These are phyloP conservation scores for Aphanomyces astaci DNA, from an alignment of 352 stramenopile genomes.

Conservation along the genomic window DNA sequence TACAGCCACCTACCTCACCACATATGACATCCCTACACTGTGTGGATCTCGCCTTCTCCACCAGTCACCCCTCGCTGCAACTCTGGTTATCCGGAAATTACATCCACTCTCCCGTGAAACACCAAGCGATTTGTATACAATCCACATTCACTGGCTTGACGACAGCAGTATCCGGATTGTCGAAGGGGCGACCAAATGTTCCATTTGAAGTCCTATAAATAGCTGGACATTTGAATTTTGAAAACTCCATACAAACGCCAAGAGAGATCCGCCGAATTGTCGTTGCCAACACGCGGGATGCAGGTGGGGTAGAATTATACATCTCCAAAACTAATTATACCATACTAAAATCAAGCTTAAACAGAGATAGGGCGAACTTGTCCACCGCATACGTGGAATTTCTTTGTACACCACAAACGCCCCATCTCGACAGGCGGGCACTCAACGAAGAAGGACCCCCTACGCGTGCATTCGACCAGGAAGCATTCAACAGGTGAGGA, in stretches of 20 bases:
- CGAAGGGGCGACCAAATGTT: background rate
- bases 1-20: background rate
- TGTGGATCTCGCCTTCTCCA: conserved; percentile 16
- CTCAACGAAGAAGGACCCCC: background rate
- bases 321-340: background rate
- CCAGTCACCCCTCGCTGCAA: conserved; percentile 15
- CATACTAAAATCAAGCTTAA: conserved; percentile 8
- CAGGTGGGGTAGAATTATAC: conserved; percentile 6
- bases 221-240: conserved; percentile 7
- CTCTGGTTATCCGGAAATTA: background rate
- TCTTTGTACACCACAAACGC: conserved; percentile 25
- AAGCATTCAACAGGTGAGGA: background rate
- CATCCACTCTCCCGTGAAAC: too few species aligned
- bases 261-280: conserved; percentile 12
- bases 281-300: conserved; percentile 8
- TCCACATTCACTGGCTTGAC: background rate
- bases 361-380: conserved; percentile 11
- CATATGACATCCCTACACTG: background rate
- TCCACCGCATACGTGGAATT: conserved; percentile 23
- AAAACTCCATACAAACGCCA: conserved; percentile 18
- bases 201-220: conserved; percentile 4
- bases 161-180: background rate
- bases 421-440: background rate
- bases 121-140: background rate
- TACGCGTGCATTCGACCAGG: background rate